phyloP scores from a whole-genome alignment of 2,329 filamentous ascomycete genomes.

The Epichloe baconii region DNA sequence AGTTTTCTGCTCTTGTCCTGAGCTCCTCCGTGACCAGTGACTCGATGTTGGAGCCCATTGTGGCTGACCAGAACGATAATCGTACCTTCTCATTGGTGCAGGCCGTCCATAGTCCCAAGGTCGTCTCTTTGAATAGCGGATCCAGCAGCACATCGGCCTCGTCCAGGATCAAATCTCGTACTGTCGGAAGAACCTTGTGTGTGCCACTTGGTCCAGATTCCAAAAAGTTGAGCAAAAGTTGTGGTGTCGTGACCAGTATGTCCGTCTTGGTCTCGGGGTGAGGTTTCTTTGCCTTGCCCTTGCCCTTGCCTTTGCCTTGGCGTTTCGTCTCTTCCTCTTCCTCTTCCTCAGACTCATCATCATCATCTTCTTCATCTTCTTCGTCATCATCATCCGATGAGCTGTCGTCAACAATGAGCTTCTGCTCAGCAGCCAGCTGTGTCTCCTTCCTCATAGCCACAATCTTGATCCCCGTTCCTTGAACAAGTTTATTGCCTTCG shows the following conservation, averaged over 20 bases:
- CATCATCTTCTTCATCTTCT: not conserved
- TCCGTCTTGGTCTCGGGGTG: conserved; percentile 20
- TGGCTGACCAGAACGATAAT: conserved; percentile 86
- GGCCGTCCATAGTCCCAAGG: conserved; percentile 68
- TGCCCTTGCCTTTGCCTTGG: conserved; percentile 22
- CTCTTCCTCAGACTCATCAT: conserved; percentile 15
- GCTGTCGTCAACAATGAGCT: conserved; percentile 24
- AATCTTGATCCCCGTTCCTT: conserved; percentile 65
- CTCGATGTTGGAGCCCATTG: conserved; percentile 91
- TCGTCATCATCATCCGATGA: conserved; percentile 18
- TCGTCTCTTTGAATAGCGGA: conserved; percentile 80
- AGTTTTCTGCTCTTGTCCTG: conserved; percentile 32
- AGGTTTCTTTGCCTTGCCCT: conserved; percentile 14
- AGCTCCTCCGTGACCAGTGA: conserved; percentile 59
- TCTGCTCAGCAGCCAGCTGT: conserved; percentile 42
- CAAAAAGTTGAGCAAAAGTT: conserved; percentile 65
- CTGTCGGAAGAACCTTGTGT: conserved; percentile 45
- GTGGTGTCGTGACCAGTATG: conserved; percentile 28
- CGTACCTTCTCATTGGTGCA: conserved; percentile 59
- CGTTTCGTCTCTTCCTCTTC: conserved; percentile 22
- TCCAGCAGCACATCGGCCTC: conserved; percentile 94
- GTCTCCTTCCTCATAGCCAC: conserved; percentile 79
- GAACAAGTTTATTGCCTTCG: conserved; percentile 70
- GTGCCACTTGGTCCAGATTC: conserved; percentile 28
- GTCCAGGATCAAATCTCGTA: conserved; percentile 69